Base-by-base conservation (phyloP, 2,329 filamentous ascomycete species). In the Teratosphaeria pseudoeucalypti region DNA sequence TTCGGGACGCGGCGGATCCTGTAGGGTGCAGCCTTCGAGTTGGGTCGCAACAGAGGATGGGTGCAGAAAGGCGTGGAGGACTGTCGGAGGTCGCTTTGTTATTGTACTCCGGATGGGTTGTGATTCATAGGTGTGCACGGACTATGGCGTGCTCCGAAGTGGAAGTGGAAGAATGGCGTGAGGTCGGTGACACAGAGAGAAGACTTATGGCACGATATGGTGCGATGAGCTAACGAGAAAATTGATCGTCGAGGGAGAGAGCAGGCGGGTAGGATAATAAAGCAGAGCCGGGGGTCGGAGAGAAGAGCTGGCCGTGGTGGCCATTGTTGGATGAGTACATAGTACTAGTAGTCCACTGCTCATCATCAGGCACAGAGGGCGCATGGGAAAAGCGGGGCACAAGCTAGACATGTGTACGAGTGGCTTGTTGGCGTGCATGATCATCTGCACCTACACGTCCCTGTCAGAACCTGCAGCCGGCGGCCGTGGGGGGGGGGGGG, bases 71-170 rank as follows among this genome's bases (percentile, higher is more conserved):
- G 37, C n/a, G 19, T 52, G 55, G 12, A 32, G 14, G 23, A 27
- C 19, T n/a, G 39, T 27, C 52, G 39, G 23, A 23, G 6, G 23
- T 47, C 29, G 19, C 49, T 58, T 29, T 53, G 12, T 58, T 60
- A 23, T 54, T 59, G 57, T 55, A 52, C 34, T 57, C 59, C 47
- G 52, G 49, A 57, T 52, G 19, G 49, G 57, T 34, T 60, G 59
- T 63, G 61, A 63, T 58, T 63, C 62, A 62, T 60, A 57, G 16
- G 54, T n/a, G 58, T 39, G 62, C 62, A 63, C 60, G 62, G 62
- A 34, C 54, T 52, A 62, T 63, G 56, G 62, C 62, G 62, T 63
- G 62, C 60, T 62, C 59, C 43, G 60, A 54, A 58, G 57, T 49
- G n/a, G 19, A 49, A 59, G 57, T 49, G 19, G 5, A 19, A 53